Conservation (phyloP, 2,329 filamentous ascomycete species). For the Atkinsonella hypoxylon region DNA sequence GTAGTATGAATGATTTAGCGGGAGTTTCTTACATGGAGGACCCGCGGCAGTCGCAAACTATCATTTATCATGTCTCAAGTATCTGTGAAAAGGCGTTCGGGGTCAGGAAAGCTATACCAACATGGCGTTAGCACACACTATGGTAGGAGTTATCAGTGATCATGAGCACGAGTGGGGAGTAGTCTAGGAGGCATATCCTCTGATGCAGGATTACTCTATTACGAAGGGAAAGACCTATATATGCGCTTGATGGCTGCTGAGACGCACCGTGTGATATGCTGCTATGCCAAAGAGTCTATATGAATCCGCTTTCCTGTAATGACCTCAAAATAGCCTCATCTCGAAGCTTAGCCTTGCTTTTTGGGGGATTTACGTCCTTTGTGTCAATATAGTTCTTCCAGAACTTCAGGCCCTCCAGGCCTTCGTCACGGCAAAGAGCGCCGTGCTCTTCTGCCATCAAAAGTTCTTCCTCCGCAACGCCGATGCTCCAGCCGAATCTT, state of each 20-base stretch:
- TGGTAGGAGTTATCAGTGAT: not conserved
- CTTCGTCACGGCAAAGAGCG: slow-evolving; percentile 78
- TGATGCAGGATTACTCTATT: not conserved
- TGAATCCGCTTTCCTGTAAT: slow-evolving; percentile 30
- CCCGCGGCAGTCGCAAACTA: not conserved
- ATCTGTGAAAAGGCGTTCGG: not conserved
- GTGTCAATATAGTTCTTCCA: slow-evolving; percentile 69
- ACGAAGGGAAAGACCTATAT: not conserved
- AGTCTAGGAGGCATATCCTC: not conserved
- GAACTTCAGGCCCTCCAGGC: slow-evolving; percentile 80
- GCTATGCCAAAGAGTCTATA: slow-evolving; percentile 9
- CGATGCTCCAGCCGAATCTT: slow-evolving; percentile 91
- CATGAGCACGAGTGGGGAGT: not conserved
- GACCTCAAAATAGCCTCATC: slow-evolving; percentile 30
- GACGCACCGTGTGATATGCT: not conserved
- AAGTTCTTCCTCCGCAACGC: slow-evolving; percentile 87
- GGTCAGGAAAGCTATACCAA: not conserved
- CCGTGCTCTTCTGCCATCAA: slow-evolving; percentile 95
- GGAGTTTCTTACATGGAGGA: not conserved
- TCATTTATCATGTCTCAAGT: no score
- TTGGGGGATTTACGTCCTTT: slow-evolving; percentile 24
- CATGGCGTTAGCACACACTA: not conserved
- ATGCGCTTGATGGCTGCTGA: not conserved
- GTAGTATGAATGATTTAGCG: slow-evolving; percentile 29
- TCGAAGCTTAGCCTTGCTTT: slow-evolving; percentile 18